Percentiles rank a stretch among this genome's conserved stretches.
These are phyloP conservation scores for Trifolium repens DNA, from an alignment of 306 rosid species.

Conservation along the genomic window DNA sequence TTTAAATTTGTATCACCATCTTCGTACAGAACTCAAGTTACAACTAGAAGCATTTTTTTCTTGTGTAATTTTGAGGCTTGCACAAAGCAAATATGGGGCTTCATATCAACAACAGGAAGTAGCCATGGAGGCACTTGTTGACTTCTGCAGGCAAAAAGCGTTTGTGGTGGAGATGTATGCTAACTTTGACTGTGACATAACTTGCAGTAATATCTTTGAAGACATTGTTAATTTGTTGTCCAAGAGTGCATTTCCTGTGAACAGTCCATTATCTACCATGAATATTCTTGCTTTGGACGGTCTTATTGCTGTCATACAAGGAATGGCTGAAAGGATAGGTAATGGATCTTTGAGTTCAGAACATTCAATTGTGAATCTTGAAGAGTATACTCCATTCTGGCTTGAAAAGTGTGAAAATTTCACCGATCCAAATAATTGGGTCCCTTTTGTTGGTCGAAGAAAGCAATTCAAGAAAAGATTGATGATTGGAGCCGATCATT, in stretches of 20 bases:
- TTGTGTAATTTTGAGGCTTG: slow-evolving; percentile 82
- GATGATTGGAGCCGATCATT: slow-evolving; percentile 95
- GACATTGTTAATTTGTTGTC: slow-evolving; percentile 83
- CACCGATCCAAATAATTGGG: slow-evolving; percentile 80
- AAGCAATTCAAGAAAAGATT: slow-evolving; percentile 84
- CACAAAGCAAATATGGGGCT: slow-evolving; percentile 82
- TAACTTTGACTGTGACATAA: slow-evolving; percentile 84
- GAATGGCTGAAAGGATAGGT: slow-evolving; percentile 91
- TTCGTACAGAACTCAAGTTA: slow-evolving; percentile 75
- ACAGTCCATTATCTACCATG: slow-evolving; percentile 77
- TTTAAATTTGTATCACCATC: slow-evolving; percentile 78
- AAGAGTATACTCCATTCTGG: slow-evolving; percentile 93
- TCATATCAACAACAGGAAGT: slow-evolving; percentile 90
- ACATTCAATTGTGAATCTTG: slow-evolving; percentile 56
- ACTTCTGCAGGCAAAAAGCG: slow-evolving; percentile 85
- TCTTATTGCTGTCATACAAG: slow-evolving; percentile 90
- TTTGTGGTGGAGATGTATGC: slow-evolving; percentile 85
- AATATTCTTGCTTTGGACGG: slow-evolving; percentile 92
- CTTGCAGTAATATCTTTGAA: slow-evolving; percentile 92
- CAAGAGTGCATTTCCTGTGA: slow-evolving; percentile 87
- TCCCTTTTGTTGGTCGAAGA: slow-evolving; percentile 80
- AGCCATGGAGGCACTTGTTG: slow-evolving; percentile 94
- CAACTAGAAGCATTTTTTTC: slow-evolving; percentile 89
- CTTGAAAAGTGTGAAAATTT: slow-evolving; percentile 79
- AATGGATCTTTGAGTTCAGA: slow-evolving; percentile 62